These are phyloP conservation scores for Talaromyces albobiverticillius DNA, from an alignment of 2,329 filamentous ascomycete genomes.

Conservation along the genomic window DNA sequence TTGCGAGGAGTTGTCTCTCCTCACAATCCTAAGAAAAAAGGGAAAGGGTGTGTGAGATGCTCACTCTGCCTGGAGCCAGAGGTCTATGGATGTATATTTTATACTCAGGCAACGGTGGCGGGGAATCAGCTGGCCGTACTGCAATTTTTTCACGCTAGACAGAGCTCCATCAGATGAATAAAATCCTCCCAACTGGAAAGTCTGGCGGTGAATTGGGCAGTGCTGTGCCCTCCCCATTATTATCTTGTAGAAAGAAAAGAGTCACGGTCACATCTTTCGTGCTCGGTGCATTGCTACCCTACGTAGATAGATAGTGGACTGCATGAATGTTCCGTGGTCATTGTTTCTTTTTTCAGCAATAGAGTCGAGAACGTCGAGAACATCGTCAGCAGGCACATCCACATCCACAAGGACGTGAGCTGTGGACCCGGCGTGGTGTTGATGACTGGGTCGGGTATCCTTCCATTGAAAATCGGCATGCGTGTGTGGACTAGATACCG, in stretches of 20 bases:
- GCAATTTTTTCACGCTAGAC: not conserved
- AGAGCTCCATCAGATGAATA: too few species aligned
- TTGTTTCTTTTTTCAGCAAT: not conserved
- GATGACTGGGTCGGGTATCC: too few species aligned
- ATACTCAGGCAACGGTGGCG: not conserved
- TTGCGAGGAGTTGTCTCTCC: not conserved
- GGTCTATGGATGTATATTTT: too few species aligned
- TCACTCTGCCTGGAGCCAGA: too few species aligned
- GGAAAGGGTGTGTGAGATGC: too few species aligned
- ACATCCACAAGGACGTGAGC: too few species aligned
- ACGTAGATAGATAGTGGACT: not conserved
- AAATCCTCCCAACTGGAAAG: too few species aligned
- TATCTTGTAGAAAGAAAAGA: too few species aligned
- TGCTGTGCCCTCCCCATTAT: too few species aligned
- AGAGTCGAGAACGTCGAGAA: not conserved
- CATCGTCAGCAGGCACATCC: too few species aligned
- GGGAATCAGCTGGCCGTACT: not conserved
- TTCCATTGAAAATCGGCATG: too few species aligned
- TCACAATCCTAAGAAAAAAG: not conserved
- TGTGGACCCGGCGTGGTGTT: not conserved
- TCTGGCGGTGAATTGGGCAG: conserved; percentile 1
- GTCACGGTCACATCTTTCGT: not conserved
- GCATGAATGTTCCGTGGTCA: not conserved
- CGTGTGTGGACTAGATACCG: too few species aligned
- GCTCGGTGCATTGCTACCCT: not conserved